Conservation (phyloP, 306 rosid species). For the Corylus avellana region DNA sequence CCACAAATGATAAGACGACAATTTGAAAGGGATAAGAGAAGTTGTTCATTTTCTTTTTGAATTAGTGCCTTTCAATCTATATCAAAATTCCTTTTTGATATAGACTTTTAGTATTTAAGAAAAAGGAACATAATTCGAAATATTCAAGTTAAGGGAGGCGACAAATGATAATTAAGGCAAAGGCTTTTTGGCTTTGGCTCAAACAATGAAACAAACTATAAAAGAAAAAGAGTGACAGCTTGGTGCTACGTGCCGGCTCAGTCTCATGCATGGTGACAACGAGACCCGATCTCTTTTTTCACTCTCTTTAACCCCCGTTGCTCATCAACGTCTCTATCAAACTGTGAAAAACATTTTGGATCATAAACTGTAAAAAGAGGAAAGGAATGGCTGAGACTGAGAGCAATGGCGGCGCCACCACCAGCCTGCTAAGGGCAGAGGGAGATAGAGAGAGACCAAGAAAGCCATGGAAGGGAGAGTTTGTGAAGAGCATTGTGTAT, state of each 20-base stretch:
- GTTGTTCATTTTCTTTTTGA: no score
- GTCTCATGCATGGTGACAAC: slow-evolving; percentile 45
- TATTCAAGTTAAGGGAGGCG: no score
- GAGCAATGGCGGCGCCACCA: slow-evolving; percentile 12
- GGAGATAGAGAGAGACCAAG: slow-evolving; percentile 40
- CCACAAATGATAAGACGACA: no score
- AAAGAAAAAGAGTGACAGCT: not conserved
- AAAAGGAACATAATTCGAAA: no score
- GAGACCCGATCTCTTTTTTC: not conserved
- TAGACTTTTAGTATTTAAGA: no score
- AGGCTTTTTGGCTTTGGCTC: not conserved
- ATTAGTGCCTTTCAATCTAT: no score
- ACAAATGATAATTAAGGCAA: no score
- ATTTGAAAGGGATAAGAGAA: no score
- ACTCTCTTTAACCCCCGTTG: not conserved
- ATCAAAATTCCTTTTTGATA: no score
- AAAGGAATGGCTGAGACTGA: slow-evolving; percentile 1
- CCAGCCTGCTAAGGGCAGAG: slow-evolving; percentile 21
- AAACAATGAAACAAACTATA: no score
- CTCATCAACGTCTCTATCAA: not conserved
- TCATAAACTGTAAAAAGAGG: not conserved
- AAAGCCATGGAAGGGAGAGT: slow-evolving; percentile 55
- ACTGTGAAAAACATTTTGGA: not conserved
- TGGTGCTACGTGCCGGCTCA: slow-evolving; percentile 31
- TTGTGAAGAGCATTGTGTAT: slow-evolving; percentile 49